Evolutionary conservation across 2,329 filamentous ascomycete genomes (phyloP), one percentile per base, ranked within the genome.

Genomic region (Scedosporium minutisporum): DNA sequence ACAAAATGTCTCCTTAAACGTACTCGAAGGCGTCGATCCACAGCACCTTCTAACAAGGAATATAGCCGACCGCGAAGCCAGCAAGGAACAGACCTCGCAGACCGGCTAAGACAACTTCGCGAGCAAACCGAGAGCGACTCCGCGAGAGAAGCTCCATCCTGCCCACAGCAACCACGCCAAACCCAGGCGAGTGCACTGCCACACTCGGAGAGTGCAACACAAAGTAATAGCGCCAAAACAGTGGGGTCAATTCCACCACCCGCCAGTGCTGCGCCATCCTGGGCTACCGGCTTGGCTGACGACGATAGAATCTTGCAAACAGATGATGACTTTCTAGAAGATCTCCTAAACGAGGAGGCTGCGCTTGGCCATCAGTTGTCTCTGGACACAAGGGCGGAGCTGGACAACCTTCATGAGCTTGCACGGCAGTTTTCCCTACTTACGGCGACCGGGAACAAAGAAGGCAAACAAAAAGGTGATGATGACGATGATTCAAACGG

Each of bases 301-400:
- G 18, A 44, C 16, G 60, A 53, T 23, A 55, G 62, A 18, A 67
- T 80, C 18, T 73, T 80, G 29, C 71, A 75, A 42, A 80, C 78
- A 2, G 81, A 83, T 65, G 81, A 84, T n/a, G 72, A 77, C 57
- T 80, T 77, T 1, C 71, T 84, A 0, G 77, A 84, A 62, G 80
- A 83, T 64, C 73, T 85, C 9, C 73, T 85, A 2, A 75, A 78
- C 29, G 73, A 80, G 7, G 58, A 29, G 42, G 72, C 71, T 23
- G 68, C 72, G 2, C 71, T 73, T 5, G 70, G 72, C 23, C 67
- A 67, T 5, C 4, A 6, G 27, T 7, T 46, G n/a, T 38, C 25
- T 2, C 38, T 41, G 18, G 48, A 60, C 14, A 27, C 25, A 27
- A 59, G 60, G 12, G 60, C 60, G 18, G 60, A 62, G 51, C n/a